A percentile compares a stretch with the other conserved stretches of the same genome.
Evolutionary conservation across 78 protist genomes (phyloP).

Genomic region (Planoprotostelium fungivorum): DNA sequence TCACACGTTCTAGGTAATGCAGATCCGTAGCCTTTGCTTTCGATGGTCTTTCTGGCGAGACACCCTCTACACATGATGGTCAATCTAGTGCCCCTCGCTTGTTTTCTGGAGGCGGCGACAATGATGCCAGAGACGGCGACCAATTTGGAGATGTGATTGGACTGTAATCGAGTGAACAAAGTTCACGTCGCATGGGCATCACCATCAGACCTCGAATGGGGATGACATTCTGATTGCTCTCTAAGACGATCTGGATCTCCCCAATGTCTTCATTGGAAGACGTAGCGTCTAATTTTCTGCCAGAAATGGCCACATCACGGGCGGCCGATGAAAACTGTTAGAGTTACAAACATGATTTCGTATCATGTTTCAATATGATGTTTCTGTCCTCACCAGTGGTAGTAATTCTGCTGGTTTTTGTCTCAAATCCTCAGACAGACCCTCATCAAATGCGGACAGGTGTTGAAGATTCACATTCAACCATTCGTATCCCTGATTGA

Average conservation of each 20-base stretch:
- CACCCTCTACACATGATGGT: constrained; percentile 65
- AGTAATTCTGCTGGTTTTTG: constrained; percentile 30
- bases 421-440: constrained; percentile 4
- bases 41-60: constrained; percentile 3
- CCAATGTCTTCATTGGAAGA: constrained; percentile 6
- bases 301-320: neutral
- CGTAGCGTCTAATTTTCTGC: constrained; percentile 25
- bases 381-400: constrained; percentile 24
- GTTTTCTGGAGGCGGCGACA: constrained; percentile 68
- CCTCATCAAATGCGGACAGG: constrained; percentile 29
- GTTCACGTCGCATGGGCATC: neutral
- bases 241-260: constrained; percentile 67
- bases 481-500: constrained; percentile 16
- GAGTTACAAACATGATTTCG: neutral
- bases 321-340: neutral
- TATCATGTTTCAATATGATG: neutral
- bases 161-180: neutral
- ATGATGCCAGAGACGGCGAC: constrained; percentile 88
- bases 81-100: constrained; percentile 67
- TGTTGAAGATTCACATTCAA: constrained; percentile 45
- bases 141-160: constrained; percentile 60
- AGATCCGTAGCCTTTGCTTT: constrained; percentile 33
- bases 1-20: constrained; percentile 79
- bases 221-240: constrained; percentile 16
- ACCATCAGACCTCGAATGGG: constrained; percentile 64